phyloP scores from a whole-genome alignment of 2,329 filamentous ascomycete species.

The Pyrenochaeta sp. region DNA sequence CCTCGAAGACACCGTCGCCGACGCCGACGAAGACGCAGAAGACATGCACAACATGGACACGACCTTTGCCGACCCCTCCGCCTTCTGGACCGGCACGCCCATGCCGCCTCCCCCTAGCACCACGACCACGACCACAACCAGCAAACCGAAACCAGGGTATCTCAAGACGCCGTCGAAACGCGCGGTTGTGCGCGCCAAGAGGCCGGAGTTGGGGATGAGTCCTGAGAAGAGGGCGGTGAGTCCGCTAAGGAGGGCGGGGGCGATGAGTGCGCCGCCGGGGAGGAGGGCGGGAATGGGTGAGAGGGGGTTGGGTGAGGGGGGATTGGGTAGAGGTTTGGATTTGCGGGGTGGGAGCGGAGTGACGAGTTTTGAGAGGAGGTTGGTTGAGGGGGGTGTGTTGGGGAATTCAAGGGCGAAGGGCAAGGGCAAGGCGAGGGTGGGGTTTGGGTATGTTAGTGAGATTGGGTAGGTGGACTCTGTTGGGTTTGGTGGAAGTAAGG shows the following conservation, averaged over 20 bases:
- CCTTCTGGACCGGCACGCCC: conserved; percentile 40
- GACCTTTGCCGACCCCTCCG: conserved; percentile 16
- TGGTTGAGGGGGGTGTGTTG: conserved; percentile 43
- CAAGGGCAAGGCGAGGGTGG: conserved; percentile 24
- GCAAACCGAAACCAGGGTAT: conserved; percentile 47
- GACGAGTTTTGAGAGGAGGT: conserved; percentile 42
- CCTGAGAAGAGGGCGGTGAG: conserved; percentile 29
- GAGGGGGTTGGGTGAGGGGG: too few species aligned
- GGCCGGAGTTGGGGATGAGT: conserved; percentile 32
- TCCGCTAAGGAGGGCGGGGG: conserved; percentile 15
- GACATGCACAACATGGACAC: too few species aligned
- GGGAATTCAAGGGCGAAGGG: conserved; percentile 16
- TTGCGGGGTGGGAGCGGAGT: conserved; percentile 20
- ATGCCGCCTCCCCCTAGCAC: conserved; percentile 25
- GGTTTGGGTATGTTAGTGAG: conserved; percentile 31
- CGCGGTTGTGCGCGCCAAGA: conserved; percentile 43
- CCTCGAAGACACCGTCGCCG: conserved; percentile 23
- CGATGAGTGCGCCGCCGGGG: conserved; percentile 42
- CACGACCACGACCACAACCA: conserved; percentile 7
- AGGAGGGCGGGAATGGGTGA: conserved; percentile 5
- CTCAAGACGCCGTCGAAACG: conserved; percentile 57
- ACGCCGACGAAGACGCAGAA: conserved; percentile 14
- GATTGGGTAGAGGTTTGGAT: too few species aligned
- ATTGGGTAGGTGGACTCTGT: too few species aligned
- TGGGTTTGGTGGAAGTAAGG: neutral